Conservation (phyloP, 495 filamentous ascomycete genomes). For the Talaromyces proteolyticus region DNA sequence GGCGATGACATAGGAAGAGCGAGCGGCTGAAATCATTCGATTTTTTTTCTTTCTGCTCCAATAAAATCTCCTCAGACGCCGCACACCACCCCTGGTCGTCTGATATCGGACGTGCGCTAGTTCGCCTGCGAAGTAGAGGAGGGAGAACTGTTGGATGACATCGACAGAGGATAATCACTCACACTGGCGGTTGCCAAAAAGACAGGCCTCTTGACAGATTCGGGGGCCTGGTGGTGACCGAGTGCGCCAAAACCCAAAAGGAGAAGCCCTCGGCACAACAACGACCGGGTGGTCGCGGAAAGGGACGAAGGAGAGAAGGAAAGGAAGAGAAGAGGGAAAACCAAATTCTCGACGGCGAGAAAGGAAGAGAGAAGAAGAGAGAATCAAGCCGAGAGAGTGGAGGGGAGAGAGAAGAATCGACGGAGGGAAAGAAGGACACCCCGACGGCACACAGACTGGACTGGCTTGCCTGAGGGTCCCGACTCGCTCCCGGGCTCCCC, state of each 20-base stretch:
- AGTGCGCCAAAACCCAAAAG: neutral
- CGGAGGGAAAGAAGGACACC: slow-evolving; percentile 13
- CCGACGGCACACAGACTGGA: neutral
- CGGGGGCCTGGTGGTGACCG: neutral
- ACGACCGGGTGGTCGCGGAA: neutral
- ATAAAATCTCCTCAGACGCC: neutral
- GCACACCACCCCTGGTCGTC: neutral
- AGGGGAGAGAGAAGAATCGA: slow-evolving; percentile 9
- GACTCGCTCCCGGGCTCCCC: no score
- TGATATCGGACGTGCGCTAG: neutral
- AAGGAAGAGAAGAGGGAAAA: slow-evolving; percentile 3
- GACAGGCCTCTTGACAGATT: neutral
- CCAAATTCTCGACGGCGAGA: neutral
- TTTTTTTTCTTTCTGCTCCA: neutral
- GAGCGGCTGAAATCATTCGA: neutral
- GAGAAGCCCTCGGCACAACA: neutral
- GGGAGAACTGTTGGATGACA: slow-evolving; percentile 2
- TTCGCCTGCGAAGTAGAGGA: neutral
- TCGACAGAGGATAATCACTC: neutral
- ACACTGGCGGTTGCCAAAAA: neutral
- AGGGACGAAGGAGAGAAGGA: slow-evolving; percentile 9
- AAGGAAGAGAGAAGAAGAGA: slow-evolving; percentile 12
- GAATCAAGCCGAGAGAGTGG: slow-evolving; percentile 11
- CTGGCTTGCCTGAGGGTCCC: neutral
- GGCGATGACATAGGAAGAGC: slow-evolving; percentile 5